Evolutionary conservation across 768 basidiomycete genomes (phyloP).

Genomic region (Russula sp.): DNA sequence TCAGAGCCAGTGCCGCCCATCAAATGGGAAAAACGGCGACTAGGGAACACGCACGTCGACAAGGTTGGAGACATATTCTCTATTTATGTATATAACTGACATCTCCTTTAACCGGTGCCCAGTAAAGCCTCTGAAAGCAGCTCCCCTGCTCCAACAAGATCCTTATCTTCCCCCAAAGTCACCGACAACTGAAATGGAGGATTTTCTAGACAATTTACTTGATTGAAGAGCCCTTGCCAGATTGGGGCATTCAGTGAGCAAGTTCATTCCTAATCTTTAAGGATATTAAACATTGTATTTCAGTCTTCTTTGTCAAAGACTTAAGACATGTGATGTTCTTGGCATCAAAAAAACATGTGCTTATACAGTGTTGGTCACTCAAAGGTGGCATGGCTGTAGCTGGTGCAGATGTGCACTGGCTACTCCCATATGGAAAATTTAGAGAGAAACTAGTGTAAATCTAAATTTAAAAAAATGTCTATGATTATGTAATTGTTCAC

Average conservation of each 20-base stretch:
- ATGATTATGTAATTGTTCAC: too few species aligned
- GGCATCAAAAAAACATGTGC: too few species aligned
- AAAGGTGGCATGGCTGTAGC: too few species aligned
- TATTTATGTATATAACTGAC: background rate
- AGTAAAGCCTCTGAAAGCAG: conserved; percentile 36
- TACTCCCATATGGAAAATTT: too few species aligned
- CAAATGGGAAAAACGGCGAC: conserved; percentile 21
- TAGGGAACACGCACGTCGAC: conserved; percentile 13
- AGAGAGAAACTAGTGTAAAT: too few species aligned
- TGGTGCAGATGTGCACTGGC: too few species aligned
- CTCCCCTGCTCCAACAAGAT: conserved; percentile 47
- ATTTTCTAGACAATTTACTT: conserved; percentile 62
- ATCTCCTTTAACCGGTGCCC: background rate
- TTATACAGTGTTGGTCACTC: too few species aligned
- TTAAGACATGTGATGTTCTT: too few species aligned
- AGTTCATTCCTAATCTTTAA: background rate
- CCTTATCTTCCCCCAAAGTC: conserved; percentile 29
- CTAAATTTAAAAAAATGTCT: too few species aligned
- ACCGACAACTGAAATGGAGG: conserved; percentile 57
- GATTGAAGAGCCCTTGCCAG: conserved; percentile 25
- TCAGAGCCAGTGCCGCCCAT: conserved; percentile 25
- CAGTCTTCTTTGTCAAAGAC: too few species aligned
- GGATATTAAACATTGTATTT: too few species aligned
- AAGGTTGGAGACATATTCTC: background rate
- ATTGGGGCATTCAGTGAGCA: background rate